Base-by-base conservation (phyloP, 441 rosid species). In the Rhodomyrtus psidioides region DNA sequence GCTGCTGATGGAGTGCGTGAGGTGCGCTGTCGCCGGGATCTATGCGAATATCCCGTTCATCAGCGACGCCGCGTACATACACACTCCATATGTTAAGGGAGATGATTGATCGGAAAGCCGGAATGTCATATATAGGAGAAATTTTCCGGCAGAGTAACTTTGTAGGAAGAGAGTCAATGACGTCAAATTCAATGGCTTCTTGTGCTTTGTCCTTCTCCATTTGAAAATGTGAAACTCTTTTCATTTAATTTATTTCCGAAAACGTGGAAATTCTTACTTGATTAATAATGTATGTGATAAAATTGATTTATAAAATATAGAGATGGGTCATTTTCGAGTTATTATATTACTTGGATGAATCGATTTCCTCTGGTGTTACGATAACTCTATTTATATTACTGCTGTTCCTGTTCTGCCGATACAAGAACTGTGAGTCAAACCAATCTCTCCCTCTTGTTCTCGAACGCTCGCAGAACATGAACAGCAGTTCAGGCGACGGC, bases 11-110 rank as follows among this genome's bases (percentile, higher is more conserved):
- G 91, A 90, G 83, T 95, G 98, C n/a, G 85, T 93, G 26, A 85
- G 96, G 56, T 89, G 93, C 87, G 96, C 97, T 21, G 92, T 96
- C 46, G 90, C 91, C 1, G 99, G 98, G 10, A 83, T 85, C 27
- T 96, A 93, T 85, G 92, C 91, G 82, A 90, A 89, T 55, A 82
- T 96, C 56, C 97, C 97, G 24, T 86, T 91, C 62, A 57, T 95
- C 14, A 90, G 94, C 13, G 95, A 92, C 34, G 95, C 98, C 85
- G 97, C 97, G 15, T 91, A 89, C 62, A 87, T 94, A 54, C 98
- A 93, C 86, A 93, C 99, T 1, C 88, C 93, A 76, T 93, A 91
- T 19, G 90, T 92, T 81, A 89, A 91, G 26, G 94, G 99, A 83
- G 94, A 96, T 46, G n/a, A 70, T 70, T 70, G 79, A 70, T 53